Evolutionary conservation across 768 basidiomycete species (phyloP).

Genomic region (Leccinellum rugosiceps): DNA sequence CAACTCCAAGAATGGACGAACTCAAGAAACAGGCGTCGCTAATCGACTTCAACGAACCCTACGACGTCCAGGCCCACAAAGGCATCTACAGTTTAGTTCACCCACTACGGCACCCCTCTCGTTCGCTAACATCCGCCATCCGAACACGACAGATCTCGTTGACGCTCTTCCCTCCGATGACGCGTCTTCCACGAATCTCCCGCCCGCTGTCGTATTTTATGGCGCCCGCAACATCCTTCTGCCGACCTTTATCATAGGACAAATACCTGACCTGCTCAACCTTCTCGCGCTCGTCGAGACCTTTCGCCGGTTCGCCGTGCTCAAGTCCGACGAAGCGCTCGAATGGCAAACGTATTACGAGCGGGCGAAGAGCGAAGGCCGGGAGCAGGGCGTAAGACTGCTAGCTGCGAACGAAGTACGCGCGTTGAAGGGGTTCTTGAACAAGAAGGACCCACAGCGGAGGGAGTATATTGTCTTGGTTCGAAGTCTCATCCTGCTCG

Average conservation of each 20-base stretch:
- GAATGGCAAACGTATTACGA: too few relatives aligned
- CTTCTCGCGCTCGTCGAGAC: too few relatives aligned
- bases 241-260: slow-evolving; percentile 29
- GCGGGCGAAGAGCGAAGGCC: too few relatives aligned
- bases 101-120: background rate
- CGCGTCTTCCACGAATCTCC: background rate
- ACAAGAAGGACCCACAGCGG: slow-evolving; percentile 12
- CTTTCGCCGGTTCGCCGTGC: too few relatives aligned
- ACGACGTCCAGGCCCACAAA: slow-evolving; percentile 9
- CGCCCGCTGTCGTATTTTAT: slow-evolving; percentile 25
- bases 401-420: slow-evolving; percentile 15
- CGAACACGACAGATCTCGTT: slow-evolving; percentile 14
- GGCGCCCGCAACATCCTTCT: slow-evolving; percentile 28
- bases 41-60: slow-evolving; percentile 17
- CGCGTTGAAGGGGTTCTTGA: slow-evolving; percentile 9
- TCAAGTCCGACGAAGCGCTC: too few relatives aligned
- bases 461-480: slow-evolving; percentile 23
- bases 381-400: slow-evolving; percentile 15
- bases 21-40: slow-evolving; percentile 11
- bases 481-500: slow-evolving; percentile 6
- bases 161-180: background rate
- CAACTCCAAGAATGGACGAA: too few relatives aligned
- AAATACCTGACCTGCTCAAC: slow-evolving; percentile 30
- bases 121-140: background rate
- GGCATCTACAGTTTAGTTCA: slow-evolving; percentile 16